Percentiles rank a stretch among this genome's conserved stretches.
phyloP scores from a whole-genome alignment of 306 rosid genomes.

The Cercis canadensis region DNA sequence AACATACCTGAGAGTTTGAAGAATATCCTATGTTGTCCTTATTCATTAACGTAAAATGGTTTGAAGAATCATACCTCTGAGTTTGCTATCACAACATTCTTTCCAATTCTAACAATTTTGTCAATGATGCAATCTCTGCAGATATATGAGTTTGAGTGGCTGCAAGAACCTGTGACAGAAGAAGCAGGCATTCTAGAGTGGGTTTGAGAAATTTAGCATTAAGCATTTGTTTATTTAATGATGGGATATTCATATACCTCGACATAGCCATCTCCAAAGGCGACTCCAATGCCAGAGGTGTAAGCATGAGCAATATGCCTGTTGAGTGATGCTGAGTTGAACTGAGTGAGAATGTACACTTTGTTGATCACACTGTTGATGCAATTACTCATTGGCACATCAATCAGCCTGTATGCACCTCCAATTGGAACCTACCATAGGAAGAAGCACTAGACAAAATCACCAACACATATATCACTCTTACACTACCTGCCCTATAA shows the following conservation, averaged over 20 bases:
- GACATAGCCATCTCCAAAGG: conserved; percentile 85
- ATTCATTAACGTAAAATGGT: not conserved
- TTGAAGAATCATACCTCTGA: conserved; percentile 55
- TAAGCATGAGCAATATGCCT: conserved; percentile 89
- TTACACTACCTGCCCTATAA: too few species aligned
- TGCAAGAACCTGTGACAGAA: conserved; percentile 78
- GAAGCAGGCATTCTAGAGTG: not conserved
- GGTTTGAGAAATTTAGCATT: not conserved
- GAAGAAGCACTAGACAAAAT: conserved; percentile 27
- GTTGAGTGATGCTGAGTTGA: conserved; percentile 92
- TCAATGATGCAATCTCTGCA: conserved; percentile 80
- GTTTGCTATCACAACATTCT: conserved; percentile 62
- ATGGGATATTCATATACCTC: conserved; percentile 55
- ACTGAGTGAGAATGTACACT: conserved; percentile 93
- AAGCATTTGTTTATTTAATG: too few species aligned
- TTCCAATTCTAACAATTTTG: conserved; percentile 79
- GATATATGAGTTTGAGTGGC: conserved; percentile 79
- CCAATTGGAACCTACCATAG: conserved; percentile 77
- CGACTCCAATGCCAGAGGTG: conserved; percentile 70
- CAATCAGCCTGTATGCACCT: conserved; percentile 90
- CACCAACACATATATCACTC: too few species aligned
- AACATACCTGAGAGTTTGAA: too few species aligned
- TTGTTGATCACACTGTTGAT: conserved; percentile 95
- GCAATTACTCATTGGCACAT: conserved; percentile 99
- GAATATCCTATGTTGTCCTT: not conserved